phyloP scores from a whole-genome alignment of 176 grass and related monocot species.

The Rhipidocladum racemiflorum region DNA sequence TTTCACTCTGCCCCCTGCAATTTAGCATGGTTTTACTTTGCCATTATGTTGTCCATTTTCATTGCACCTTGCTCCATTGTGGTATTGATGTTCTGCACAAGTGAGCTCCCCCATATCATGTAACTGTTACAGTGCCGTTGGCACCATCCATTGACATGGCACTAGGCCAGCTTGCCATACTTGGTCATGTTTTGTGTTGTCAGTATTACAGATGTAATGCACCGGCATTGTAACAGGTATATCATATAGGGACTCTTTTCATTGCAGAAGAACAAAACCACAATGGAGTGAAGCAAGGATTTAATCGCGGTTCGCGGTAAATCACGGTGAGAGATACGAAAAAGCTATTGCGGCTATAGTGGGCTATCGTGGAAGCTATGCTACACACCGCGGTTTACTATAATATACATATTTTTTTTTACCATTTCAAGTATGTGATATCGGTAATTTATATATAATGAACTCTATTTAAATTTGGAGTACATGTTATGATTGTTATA shows the following conservation, averaged over 20 bases:
- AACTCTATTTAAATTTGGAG: too few relatives aligned
- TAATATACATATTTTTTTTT: too few relatives aligned
- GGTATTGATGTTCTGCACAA: conserved; percentile 17
- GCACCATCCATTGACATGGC: conserved; percentile 6
- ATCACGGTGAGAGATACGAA: too few relatives aligned
- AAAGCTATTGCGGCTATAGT: too few relatives aligned
- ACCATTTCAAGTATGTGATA: too few relatives aligned
- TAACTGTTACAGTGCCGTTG: conserved; percentile 7
- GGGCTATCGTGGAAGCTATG: too few relatives aligned
- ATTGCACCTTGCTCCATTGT: conserved; percentile 34
- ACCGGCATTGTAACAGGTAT: not conserved
- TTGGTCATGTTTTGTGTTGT: conserved; percentile 1
- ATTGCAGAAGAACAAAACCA: conserved; percentile 12
- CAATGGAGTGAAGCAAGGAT: conserved; percentile 25
- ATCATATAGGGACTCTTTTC: not conserved
- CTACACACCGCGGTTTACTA: too few relatives aligned
- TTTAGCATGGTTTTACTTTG: conserved; percentile 49
- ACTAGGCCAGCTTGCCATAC: not conserved
- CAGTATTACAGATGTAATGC: not conserved
- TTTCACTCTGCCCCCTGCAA: conserved; percentile 37
- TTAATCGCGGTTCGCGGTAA: too few relatives aligned
- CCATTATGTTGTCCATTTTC: conserved; percentile 31
- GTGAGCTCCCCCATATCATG: conserved; percentile 23
- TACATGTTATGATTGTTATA: too few relatives aligned
- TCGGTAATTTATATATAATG: too few relatives aligned